Conservation (phyloP, 306 rosid genomes). For the Rubus parviflorus region DNA sequence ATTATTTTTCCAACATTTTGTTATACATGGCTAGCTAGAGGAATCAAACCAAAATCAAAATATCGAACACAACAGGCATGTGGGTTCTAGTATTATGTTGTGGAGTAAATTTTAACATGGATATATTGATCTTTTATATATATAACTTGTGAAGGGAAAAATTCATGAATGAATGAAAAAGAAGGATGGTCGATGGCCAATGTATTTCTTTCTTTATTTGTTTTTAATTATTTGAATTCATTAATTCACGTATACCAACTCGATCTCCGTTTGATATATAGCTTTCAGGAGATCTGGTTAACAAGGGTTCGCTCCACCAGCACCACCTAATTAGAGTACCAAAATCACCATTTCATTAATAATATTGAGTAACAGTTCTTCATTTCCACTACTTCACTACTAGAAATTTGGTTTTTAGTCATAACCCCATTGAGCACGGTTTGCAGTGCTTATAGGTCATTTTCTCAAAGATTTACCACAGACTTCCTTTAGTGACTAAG, state of each 20-base stretch:
- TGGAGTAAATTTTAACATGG: too few relatives aligned
- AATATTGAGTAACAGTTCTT: background rate
- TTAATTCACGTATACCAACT: too few relatives aligned
- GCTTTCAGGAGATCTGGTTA: background rate
- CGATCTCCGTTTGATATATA: too few relatives aligned
- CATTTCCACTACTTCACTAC: background rate
- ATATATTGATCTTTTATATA: background rate
- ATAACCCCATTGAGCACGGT: too few relatives aligned
- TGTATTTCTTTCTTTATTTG: too few relatives aligned
- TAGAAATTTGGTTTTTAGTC: too few relatives aligned
- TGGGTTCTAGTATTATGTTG: background rate
- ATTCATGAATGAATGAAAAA: background rate
- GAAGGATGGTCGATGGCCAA: background rate
- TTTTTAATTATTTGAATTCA: too few relatives aligned
- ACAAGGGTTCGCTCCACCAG: constrained; percentile 34
- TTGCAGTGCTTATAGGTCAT: too few relatives aligned
- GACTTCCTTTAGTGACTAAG: too few relatives aligned
- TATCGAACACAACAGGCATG: background rate
- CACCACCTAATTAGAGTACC: constrained; percentile 35
- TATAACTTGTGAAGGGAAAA: background rate
- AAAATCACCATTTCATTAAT: background rate
- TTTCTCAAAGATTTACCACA: too few relatives aligned
- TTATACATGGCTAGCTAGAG: background rate
- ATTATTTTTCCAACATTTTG: background rate
- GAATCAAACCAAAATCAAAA: background rate